Base-by-base conservation (phyloP, 352 stramenopile species). In the Phytopythium litorale region DNA sequence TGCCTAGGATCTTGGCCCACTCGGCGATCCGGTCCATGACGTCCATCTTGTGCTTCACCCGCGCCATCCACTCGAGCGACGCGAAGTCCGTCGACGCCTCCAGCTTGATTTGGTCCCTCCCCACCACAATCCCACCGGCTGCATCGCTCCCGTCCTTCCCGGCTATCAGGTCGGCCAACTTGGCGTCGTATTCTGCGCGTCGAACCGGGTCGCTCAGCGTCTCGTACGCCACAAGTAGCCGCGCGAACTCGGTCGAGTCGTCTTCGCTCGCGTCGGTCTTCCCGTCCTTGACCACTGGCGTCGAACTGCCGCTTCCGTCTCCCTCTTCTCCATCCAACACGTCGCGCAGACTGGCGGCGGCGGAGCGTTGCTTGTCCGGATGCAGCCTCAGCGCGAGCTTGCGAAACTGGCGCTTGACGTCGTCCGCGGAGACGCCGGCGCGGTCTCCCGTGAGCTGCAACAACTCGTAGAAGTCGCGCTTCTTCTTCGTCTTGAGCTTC, bases 11-110 rank as follows among this genome's bases (percentile, higher is more conserved):
- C 61, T 79, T 87, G 19, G 78, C 80, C 84, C 84, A 92, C 56
- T 88, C 76, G 9, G 84, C 69, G 51, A 92, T 88, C 11, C 78
- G 75, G 40, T 86, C 84, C 81, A 92, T 92, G 2, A 92, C 84
- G 53, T 92, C 84, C 81, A 91, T 92, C 59, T 92, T 92, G 79
- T 92, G 81, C 62, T 92, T 91, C 18, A 92, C 78, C 6, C 84
- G 79, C 8, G 78, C 79, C 79, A 92, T 91, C 84, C 84, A 92
- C 66, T 92, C 84, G 3, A 92, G 70, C 5, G 81, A 91, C 35
- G 84, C 84, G 68, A 91, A 91, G 55, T 92, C 81, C 19, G 76
- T 85, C 16, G 76, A 75, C 15, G 79, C 81, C 62, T 92, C 84
- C 2, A 92, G 33, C 30, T 81, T 75, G 45, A 90, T 76, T 57